phyloP scores from a whole-genome alignment of 2,329 filamentous ascomycete species.

The Domatiomyces globalis region DNA sequence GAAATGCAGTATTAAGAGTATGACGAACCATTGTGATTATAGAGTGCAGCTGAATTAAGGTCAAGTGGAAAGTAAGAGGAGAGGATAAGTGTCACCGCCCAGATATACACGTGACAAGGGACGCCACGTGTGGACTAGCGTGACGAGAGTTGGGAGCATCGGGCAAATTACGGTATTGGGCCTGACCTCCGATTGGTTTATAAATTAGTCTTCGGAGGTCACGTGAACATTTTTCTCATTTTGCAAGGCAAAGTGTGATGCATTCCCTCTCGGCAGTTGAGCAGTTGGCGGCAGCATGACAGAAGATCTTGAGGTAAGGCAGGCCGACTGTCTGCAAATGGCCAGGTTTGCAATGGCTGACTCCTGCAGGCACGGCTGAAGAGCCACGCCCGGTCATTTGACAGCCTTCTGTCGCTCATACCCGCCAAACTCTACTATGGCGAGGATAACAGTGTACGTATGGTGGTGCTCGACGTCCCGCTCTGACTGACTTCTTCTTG shows the following conservation, averaged over 20 bases:
- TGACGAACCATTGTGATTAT: too few species aligned
- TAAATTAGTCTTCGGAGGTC: background rate
- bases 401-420: constrained; percentile 74
- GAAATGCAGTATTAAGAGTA: too few species aligned
- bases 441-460: constrained; percentile 66
- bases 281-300: constrained; percentile 4
- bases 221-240: background rate
- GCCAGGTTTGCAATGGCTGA: constrained; percentile 7
- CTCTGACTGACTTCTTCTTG: constrained; percentile 5
- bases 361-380: constrained; percentile 32
- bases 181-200: too few species aligned
- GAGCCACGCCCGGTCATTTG: constrained; percentile 58
- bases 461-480: constrained; percentile 1
- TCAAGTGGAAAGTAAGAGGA: too few species aligned
- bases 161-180: too few species aligned
- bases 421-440: constrained; percentile 85
- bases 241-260: background rate
- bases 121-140: too few species aligned
- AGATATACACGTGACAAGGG: too few species aligned
- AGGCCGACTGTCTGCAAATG: background rate
- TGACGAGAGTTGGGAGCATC: too few species aligned
- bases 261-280: background rate
- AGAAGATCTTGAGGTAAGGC: constrained; percentile 13
- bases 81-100: too few species aligned
- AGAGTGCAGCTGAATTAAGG: too few species aligned